phyloP scores from a whole-genome alignment of 2,329 filamentous ascomycete genomes.

The Thelonectria olida region DNA sequence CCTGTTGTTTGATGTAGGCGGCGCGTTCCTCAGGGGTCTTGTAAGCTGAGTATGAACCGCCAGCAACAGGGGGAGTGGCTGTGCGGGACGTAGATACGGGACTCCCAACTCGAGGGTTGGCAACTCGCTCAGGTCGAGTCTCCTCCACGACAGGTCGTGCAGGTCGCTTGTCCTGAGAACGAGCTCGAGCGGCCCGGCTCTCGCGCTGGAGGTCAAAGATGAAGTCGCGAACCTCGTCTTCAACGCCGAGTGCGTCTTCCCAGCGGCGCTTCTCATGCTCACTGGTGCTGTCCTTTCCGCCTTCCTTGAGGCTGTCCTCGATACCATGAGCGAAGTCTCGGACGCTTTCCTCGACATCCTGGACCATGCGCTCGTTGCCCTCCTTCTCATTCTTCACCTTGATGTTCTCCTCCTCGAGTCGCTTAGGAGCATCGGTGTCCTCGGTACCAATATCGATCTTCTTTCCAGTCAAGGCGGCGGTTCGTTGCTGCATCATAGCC shows the following conservation, averaged over 20 bases:
- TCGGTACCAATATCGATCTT: conserved; percentile 76
- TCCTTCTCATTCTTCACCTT: conserved; percentile 86
- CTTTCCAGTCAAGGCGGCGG: conserved; percentile 89
- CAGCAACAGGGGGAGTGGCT: conserved; percentile 54
- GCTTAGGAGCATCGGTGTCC: conserved; percentile 80
- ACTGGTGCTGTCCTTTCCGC: conserved; percentile 75
- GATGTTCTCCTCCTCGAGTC: conserved; percentile 88
- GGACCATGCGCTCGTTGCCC: conserved; percentile 95
- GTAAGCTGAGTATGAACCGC: conserved; percentile 81
- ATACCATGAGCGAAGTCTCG: conserved; percentile 86
- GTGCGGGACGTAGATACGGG: conserved; percentile 64
- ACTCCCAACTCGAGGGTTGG: conserved; percentile 61
- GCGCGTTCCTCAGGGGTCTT: conserved; percentile 93
- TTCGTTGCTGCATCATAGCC: conserved; percentile 98
- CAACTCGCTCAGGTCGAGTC: conserved; percentile 48
- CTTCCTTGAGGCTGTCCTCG: conserved; percentile 88
- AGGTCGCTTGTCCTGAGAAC: conserved; percentile 64
- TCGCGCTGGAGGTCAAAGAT: conserved; percentile 95
- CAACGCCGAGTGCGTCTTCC: conserved; percentile 95
- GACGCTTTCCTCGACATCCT: conserved; percentile 95
- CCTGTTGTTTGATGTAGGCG: conserved; percentile 96
- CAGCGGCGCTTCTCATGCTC: conserved; percentile 93
- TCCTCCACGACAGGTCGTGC: conserved; percentile 56
- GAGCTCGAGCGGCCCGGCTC: conserved; percentile 78
- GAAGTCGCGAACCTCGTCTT: conserved; percentile 96